Evolutionary conservation across 148 eudicot species (phyloP).

Genomic region (Vaccinium macrocarpon): DNA sequence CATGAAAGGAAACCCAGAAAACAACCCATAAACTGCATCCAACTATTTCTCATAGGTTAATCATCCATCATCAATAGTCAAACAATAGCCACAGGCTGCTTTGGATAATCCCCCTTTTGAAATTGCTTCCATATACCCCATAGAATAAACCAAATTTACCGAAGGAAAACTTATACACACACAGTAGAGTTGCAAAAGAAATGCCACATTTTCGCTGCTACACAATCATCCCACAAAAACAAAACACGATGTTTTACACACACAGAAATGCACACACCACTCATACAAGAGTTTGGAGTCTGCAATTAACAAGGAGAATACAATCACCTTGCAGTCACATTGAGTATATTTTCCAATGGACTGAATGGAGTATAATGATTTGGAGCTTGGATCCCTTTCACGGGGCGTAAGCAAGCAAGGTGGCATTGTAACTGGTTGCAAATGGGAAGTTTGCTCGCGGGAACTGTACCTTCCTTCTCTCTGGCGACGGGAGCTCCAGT

Average conservation of each 20-base stretch:
- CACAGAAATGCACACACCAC: background rate
- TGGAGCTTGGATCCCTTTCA: slow-evolving; percentile 38
- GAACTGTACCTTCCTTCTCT: slow-evolving; percentile 53
- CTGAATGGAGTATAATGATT: slow-evolving; percentile 45
- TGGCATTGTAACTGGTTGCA: slow-evolving; percentile 61
- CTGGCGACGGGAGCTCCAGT: slow-evolving; percentile 68
- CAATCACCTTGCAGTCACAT: slow-evolving; percentile 35
- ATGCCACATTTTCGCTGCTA: background rate
- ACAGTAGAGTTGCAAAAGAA: background rate
- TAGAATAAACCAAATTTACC: background rate
- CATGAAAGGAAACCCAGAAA: too few species aligned
- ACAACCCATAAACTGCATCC: too few species aligned
- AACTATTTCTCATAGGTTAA: too few species aligned
- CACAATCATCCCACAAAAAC: background rate
- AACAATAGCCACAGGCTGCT: too few species aligned
- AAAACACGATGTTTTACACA: background rate
- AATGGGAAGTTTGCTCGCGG: slow-evolving; percentile 62
- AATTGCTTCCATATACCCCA: background rate
- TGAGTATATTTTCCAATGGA: slow-evolving; percentile 58
- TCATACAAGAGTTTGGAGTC: background rate
- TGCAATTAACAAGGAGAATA: background rate
- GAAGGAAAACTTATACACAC: background rate
- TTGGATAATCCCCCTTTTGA: too few species aligned
- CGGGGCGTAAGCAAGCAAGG: slow-evolving; percentile 65
- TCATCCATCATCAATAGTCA: too few species aligned